Evolutionary conservation across 2,329 filamentous ascomycete genomes (phyloP), one percentile per base, ranked within the genome.

Genomic region (Apiospora arundinis): DNA sequence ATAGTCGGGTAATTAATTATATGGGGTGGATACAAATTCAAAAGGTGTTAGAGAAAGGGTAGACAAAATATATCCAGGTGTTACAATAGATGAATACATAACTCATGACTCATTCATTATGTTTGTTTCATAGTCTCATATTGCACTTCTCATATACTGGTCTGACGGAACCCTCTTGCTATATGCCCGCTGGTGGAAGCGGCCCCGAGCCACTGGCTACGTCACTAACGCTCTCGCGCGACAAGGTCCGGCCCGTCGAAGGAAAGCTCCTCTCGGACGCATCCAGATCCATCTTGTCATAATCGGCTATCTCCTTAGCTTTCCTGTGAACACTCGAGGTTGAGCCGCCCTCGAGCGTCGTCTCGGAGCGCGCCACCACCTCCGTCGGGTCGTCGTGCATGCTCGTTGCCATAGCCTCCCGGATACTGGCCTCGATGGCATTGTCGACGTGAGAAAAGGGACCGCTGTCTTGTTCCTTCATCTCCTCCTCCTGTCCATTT

Each of bases 371-470:
- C 18, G 72, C 28, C 4, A 71, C 32, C 28, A 46, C n/a, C 32
- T 46, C 48, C 11, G 21, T 21, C 63, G 42, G 28, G 32, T 69
- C 69, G 44, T 76, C 73, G n/a, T 71, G 74, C 44, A 80, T 73
- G 25, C 75, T 74, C 14, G 77, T 78, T 23, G 75, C 74, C 76
- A 81, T 77, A 42, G 79, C 79, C 70, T 81, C 79, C 45, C 75
- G 74, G 46, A 81, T 77, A 37, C 76, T 79, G 37, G 75, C 77
- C 11, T 77, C 70, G 44, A 79, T 72, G 11, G 75, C 75, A n/a
- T 75, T 75, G 70, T 78, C 72, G 42, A 79, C 76, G 21, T 14
- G 23, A 9, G 69, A 70, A 65, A 72, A 72, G 25, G 63, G 28
- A 46, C 71, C 46, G 21, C 23, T 25, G 1, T 69, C 71, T 3